phyloP scores from a whole-genome alignment of 352 stramenopile genomes.

The Globisporangium spiculum region DNA sequence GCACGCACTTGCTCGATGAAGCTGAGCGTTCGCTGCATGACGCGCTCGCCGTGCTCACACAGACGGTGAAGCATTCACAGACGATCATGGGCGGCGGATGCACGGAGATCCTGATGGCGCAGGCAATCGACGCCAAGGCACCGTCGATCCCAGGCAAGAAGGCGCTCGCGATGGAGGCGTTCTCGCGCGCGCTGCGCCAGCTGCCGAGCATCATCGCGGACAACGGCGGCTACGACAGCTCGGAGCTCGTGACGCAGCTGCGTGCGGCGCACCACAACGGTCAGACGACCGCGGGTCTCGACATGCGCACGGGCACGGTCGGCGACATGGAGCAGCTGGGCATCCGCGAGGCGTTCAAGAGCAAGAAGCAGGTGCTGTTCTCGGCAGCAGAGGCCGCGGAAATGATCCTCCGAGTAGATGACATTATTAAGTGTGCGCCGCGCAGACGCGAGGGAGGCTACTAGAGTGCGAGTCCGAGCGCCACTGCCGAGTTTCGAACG shows the following conservation, averaged over 20 bases:
- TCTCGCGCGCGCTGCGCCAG: slow-evolving; percentile 94
- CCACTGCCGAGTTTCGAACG: too few species aligned
- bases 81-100: slow-evolving; percentile 97
- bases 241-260: slow-evolving; percentile 97
- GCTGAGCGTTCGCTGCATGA: slow-evolving; percentile 99
- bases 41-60: slow-evolving; percentile 95
- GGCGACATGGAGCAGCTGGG: slow-evolving; percentile 97
- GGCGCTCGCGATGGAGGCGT: slow-evolving; percentile 97
- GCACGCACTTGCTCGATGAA: slow-evolving; percentile 97
- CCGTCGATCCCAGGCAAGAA: slow-evolving; percentile 96
- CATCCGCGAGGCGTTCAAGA: slow-evolving; percentile 95
- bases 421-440: slow-evolving; percentile 96
- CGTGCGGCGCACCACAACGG: slow-evolving; percentile 92
- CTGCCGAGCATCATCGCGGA: slow-evolving; percentile 98
- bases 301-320: slow-evolving; percentile 96
- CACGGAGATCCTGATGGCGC: slow-evolving; percentile 96
- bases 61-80: slow-evolving; percentile 96
- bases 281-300: slow-evolving; percentile 92
- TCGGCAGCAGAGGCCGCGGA: slow-evolving; percentile 98
- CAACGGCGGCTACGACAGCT: slow-evolving; percentile 98
- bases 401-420: slow-evolving; percentile 99
- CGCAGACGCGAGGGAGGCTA: slow-evolving; percentile 64
- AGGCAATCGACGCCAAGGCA: slow-evolving; percentile 89
- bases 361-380: slow-evolving; percentile 97
- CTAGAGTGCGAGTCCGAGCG: neutral